Base-by-base conservation (phyloP, 345 rosid genomes). In the Salix purpurea region DNA sequence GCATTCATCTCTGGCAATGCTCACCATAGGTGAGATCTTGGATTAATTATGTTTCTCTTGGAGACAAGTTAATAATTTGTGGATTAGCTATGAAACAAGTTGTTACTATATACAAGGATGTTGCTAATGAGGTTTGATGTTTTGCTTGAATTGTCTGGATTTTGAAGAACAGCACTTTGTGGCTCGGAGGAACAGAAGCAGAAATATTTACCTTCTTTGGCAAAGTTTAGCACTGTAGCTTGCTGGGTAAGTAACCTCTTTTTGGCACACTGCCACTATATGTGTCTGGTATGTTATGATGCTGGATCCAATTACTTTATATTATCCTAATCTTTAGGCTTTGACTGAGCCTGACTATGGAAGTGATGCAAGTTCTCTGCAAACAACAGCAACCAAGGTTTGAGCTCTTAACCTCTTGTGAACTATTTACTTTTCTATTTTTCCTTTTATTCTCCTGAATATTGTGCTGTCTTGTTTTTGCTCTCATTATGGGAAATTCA, bases 331-430 rank as follows among this genome's bases (percentile, higher is more conserved):
- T 73, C 37, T 74, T 14, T 76, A 96, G 99, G 99, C 87, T 73
- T 90, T 96, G 90, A 96, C 99, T 44, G 98, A 96, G 80, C 97
- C 99, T 44, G 94, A 86, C 64, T 90, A 91, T 85, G 99, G 99
- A 78, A 96, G 99, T 75, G 99, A 96, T 85, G 99, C 99, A 65
- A 96, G 97, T 77, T 81, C 84, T 82, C 75, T 96, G 71, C 85
- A 72, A 80, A 90, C 99, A 79, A 90, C 89, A 67, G 99, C 99
- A 42, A 92, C 81, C 78, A 92, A 92, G 97, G 99, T 96, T 76
- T 30, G 62, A 69, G 60, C 79, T 77, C 76, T 75, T 44, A 58
- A 61, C 65, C 32, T 74, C 39, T 65, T 50, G 16, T 50, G n/a
- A 71, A 36, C 12, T 9, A 15, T 67, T 28, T 37, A 37, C 36